phyloP scores from a whole-genome alignment of 257 asterid genomes.

The Primulina eburnea region DNA sequence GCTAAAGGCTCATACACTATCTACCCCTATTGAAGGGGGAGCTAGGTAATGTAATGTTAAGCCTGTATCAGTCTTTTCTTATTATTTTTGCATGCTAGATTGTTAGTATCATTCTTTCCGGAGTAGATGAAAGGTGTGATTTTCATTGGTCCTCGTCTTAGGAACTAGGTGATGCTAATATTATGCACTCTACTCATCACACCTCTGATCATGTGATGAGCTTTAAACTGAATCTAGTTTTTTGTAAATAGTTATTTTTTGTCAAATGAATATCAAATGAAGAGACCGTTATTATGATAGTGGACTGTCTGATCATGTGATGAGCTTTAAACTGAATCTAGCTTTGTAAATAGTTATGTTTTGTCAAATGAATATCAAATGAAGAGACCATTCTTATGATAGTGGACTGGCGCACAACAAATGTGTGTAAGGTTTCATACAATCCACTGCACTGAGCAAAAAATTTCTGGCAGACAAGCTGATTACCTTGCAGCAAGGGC shows the following conservation, averaged over 20 bases:
- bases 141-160: constrained; percentile 17
- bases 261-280: constrained; percentile 20
- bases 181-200: constrained; percentile 16
- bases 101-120: constrained; percentile 3
- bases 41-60: constrained; percentile 56
- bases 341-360: constrained; percentile 17
- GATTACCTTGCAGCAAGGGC: constrained; percentile 87
- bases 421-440: constrained; percentile 41
- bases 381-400: constrained; percentile 26
- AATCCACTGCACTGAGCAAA: constrained; percentile 62
- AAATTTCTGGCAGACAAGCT: constrained; percentile 94
- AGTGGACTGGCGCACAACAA: constrained; percentile 36
- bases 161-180: constrained; percentile 14
- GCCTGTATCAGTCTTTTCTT: not conserved
- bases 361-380: constrained; percentile 20
- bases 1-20: constrained; percentile 67
- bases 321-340: constrained; percentile 19
- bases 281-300: constrained; percentile 26
- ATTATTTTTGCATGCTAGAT: not conserved
- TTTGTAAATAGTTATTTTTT: constrained; percentile 19
- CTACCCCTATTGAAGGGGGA: constrained; percentile 73
- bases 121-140: constrained; percentile 7
- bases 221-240: constrained; percentile 21
- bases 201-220: constrained; percentile 11
- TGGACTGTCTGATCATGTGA: constrained; percentile 25